phyloP scores from a whole-genome alignment of 2,329 filamentous ascomycete species.

The Ascochyta koolunga region DNA sequence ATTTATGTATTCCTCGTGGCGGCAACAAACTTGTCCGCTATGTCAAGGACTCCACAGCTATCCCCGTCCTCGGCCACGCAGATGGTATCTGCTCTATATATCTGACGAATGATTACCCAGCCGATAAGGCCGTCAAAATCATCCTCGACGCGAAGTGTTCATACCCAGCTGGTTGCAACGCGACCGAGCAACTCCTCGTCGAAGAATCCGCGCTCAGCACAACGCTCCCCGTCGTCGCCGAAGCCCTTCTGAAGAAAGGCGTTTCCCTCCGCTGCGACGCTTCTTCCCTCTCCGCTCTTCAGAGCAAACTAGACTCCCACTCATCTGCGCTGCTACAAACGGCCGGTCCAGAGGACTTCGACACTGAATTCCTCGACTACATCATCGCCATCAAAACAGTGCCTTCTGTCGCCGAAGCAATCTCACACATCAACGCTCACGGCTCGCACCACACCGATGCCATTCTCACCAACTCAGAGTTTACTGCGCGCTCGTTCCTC shows the following conservation, averaged over 20 bases:
- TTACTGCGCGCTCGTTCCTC: conserved; percentile 81
- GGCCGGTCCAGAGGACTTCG: conserved; percentile 73
- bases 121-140: conserved; percentile 72
- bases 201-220: conserved; percentile 72
- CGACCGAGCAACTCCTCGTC: conserved; percentile 88
- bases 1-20: conserved; percentile 92
- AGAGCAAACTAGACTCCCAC: conserved; percentile 52
- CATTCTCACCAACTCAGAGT: conserved; percentile 75
- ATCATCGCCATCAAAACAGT: conserved; percentile 85
- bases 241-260: conserved; percentile 74
- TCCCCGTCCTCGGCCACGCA: conserved; percentile 94
- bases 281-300: conserved; percentile 68
- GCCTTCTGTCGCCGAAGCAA: conserved; percentile 67
- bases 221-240: conserved; percentile 73
- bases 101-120: conserved; percentile 78
- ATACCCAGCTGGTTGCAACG: conserved; percentile 96
- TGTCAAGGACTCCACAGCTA: conserved; percentile 89
- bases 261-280: conserved; percentile 84
- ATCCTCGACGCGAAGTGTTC: conserved; percentile 91
- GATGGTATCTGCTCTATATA: conserved; percentile 92
- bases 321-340: conserved; percentile 62
- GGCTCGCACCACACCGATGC: conserved; percentile 93
- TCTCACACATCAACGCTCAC: conserved; percentile 88
- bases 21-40: conserved; percentile 88
- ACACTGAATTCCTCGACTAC: conserved; percentile 88